A percentile compares a stretch with the other conserved stretches of the same genome.
These are phyloP conservation scores for Penicillium verhagenii DNA, from an alignment of 495 filamentous ascomycete species.

Conservation along the genomic window DNA sequence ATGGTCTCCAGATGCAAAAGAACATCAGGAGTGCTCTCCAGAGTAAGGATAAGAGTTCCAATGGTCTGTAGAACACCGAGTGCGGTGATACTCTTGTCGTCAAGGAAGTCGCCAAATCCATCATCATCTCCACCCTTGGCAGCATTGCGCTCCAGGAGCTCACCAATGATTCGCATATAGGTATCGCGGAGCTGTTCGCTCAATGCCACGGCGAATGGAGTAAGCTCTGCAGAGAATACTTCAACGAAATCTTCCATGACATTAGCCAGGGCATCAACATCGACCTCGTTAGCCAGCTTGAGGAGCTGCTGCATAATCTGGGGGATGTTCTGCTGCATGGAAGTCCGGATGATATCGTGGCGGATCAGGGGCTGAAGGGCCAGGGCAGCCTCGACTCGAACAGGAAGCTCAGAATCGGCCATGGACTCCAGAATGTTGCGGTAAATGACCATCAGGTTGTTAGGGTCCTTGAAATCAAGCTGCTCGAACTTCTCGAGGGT, in stretches of 20 bases:
- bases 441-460: slow-evolving; percentile 93
- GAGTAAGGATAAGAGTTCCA: slow-evolving; percentile 90
- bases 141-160: slow-evolving; percentile 80
- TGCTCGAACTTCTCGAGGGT: slow-evolving; percentile 97
- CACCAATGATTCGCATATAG: slow-evolving; percentile 88
- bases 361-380: slow-evolving; percentile 93
- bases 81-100: slow-evolving; percentile 98
- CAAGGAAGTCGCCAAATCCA: slow-evolving; percentile 82
- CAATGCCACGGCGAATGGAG: slow-evolving; percentile 95
- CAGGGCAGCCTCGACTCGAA: slow-evolving; percentile 90
- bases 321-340: slow-evolving; percentile 98
- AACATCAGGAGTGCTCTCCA: slow-evolving; percentile 95
- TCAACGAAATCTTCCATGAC: slow-evolving; percentile 99
- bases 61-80: slow-evolving; percentile 97
- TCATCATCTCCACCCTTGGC: slow-evolving; percentile 70
- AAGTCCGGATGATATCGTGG: slow-evolving; percentile 87
- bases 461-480: slow-evolving; percentile 90
- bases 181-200: slow-evolving; percentile 96
- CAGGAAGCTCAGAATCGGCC: slow-evolving; percentile 86
- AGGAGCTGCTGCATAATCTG: slow-evolving; percentile 99
- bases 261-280: slow-evolving; percentile 92
- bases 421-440: slow-evolving; percentile 95
- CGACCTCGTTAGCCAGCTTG: slow-evolving; percentile 93
- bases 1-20: slow-evolving; percentile 91
- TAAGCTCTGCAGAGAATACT: slow-evolving; percentile 92